Base-by-base conservation (phyloP, 2,329 filamentous ascomycete genomes). In the Penicillium sp. region DNA sequence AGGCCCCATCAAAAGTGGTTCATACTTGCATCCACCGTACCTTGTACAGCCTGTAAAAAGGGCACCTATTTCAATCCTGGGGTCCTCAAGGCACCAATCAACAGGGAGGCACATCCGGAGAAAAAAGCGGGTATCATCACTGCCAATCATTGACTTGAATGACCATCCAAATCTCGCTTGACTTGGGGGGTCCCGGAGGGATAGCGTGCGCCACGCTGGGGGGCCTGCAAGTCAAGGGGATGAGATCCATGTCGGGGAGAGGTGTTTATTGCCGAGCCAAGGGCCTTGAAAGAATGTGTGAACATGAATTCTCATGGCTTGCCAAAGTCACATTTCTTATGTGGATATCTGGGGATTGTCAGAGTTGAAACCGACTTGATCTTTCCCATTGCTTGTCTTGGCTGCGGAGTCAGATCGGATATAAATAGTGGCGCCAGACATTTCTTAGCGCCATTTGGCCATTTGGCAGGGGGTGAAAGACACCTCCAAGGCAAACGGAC, bases 151-250 rank as follows among this genome's bases (percentile, higher is more conserved):
- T 44, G 39, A 45, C 19, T 37, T 43, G n/a, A 43, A 45, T 37
- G 53, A 35, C 46, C 54, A 55, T 53, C 49, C 53, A 54, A 60
- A 56, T 60, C 51, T 59, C 58, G 58, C 53, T 59, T 59, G 53
- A 46, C 45, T n/a, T n/a, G 28, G 57, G 57, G 57, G 55, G 55
- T 59, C 57, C 57, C 45, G 12, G 33, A 41, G 33, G 31, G 39
- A 43, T 48, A 48, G 32, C 24, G 24, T 35, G 54, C 56, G 55
- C 57, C 57, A 59, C 56, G 56, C 54, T 57, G 55, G 55, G 52
- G 55, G 53, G 19, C n/a, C 44, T 42, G 46, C 53, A 56, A 56
- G 53, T 51, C 49, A 57, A 54, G 53, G 54, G 42, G 52, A 53
- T 50, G 33, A 45, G 37, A 44, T 42, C 17, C 37, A 26, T 21